phyloP scores from a whole-genome alignment of 257 asterid species.

The Orobanche coerulescens region DNA sequence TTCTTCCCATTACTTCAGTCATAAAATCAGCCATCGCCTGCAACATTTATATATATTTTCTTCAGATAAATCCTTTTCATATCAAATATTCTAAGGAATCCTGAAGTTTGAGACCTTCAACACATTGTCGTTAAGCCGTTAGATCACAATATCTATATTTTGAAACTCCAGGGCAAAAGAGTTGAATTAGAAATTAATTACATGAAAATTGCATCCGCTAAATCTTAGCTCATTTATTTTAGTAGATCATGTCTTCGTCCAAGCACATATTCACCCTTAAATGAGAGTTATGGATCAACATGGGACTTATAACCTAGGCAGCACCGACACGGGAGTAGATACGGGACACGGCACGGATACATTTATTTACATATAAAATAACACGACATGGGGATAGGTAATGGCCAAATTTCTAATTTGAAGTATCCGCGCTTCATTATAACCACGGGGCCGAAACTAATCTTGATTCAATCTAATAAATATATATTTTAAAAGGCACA shows the following conservation, averaged over 20 bases:
- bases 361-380: too few relatives aligned
- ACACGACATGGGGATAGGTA: too few relatives aligned
- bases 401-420: too few relatives aligned
- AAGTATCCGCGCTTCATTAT: too few relatives aligned
- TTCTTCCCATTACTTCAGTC: constrained; percentile 70
- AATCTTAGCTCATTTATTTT: not conserved
- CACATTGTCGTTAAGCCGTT: not conserved
- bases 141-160: not conserved
- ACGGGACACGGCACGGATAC: too few relatives aligned
- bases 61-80: constrained; percentile 16
- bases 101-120: not conserved
- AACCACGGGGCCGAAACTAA: too few relatives aligned
- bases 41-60: constrained; percentile 18
- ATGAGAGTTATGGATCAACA: not conserved
- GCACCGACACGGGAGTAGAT: too few relatives aligned
- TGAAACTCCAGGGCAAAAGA: not conserved
- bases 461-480: too few relatives aligned
- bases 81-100: not conserved
- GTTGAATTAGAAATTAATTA: not conserved
- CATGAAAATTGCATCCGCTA: not conserved
- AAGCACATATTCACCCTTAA: not conserved
- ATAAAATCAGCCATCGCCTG: constrained; percentile 91
- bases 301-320: too few relatives aligned
- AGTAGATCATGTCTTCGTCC: not conserved
- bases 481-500: too few relatives aligned